A percentile compares a stretch with the other conserved stretches of the same genome.
Conservation (phyloP, 2,329 filamentous ascomycete species). For the Clarireedia paspali region DNA sequence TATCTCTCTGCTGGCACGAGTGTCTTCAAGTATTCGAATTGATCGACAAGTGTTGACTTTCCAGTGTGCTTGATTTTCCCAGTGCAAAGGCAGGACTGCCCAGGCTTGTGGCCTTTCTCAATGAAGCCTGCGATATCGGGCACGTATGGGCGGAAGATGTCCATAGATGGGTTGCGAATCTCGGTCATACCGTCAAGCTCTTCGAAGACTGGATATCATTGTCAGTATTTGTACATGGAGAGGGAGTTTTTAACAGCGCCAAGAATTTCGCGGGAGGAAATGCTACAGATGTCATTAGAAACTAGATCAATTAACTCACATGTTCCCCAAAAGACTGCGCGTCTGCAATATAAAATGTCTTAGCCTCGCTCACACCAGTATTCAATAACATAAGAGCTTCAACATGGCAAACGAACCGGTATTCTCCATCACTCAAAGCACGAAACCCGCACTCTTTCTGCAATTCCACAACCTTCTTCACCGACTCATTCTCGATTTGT, state of each 20-base stretch:
- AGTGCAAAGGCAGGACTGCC: conserved; percentile 38
- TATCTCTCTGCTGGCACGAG: conserved; percentile 52
- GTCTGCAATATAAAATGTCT: conserved; percentile 9
- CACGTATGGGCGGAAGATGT: conserved; percentile 34
- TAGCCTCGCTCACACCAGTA: not conserved
- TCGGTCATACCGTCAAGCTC: conserved; percentile 25
- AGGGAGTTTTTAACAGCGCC: conserved; percentile 9
- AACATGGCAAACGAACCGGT: not conserved
- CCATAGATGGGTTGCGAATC: conserved; percentile 25
- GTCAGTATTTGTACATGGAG: not conserved
- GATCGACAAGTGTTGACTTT: conserved; percentile 39
- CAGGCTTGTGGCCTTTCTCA: conserved; percentile 37
- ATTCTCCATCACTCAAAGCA: conserved; percentile 54
- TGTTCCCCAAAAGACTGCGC: conserved; percentile 26
- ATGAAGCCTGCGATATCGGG: conserved; percentile 36
- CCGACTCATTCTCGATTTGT: conserved; percentile 46
- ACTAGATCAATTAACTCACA: not conserved
- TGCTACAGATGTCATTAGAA: too few relatives aligned
- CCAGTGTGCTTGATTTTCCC: conserved; percentile 41
- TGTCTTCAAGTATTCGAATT: conserved; percentile 52
- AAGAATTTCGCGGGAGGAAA: conserved; percentile 14
- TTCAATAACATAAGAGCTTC: not conserved
- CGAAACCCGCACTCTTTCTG: conserved; percentile 52
- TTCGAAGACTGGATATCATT: conserved; percentile 20
- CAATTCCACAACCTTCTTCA: conserved; percentile 49